Conservation (phyloP, 192 early-diverging fungal species). For the Allomyces macrogynus region DNA sequence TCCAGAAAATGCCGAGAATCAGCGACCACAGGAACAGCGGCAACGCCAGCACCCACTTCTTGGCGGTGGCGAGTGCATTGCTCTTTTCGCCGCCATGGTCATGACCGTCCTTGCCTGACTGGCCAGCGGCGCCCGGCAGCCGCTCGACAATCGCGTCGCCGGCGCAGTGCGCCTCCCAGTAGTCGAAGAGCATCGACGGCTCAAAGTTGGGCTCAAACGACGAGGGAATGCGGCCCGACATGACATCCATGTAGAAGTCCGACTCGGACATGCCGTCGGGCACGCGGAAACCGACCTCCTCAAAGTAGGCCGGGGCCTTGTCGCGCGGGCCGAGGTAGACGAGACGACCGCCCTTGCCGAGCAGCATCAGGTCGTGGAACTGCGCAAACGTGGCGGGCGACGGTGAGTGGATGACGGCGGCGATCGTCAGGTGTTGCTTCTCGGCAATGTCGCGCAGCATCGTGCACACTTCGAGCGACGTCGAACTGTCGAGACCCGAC, state of each 20-base stretch:
- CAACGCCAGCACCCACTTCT: slow-evolving; percentile 2
- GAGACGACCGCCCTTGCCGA: slow-evolving; percentile 46
- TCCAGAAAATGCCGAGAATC: slow-evolving; percentile 5
- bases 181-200: slow-evolving; percentile 20
- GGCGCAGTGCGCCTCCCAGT: slow-evolving; percentile 24
- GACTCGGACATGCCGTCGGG: slow-evolving; percentile 18
- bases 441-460: slow-evolving; percentile 37
- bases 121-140: slow-evolving; percentile 4
- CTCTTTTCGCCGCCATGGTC: slow-evolving; percentile 5
- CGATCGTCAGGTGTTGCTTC: slow-evolving; percentile 35
- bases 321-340: slow-evolving; percentile 39
- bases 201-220: slow-evolving; percentile 12
- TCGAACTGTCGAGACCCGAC: slow-evolving; percentile 45
- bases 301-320: slow-evolving; percentile 26
- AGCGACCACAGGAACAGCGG: slow-evolving; percentile 9
- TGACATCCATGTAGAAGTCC: slow-evolving; percentile 50
- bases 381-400: slow-evolving; percentile 36
- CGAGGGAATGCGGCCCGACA: slow-evolving; percentile 26
- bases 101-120: neutral
- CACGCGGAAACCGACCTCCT: slow-evolving; percentile 19
- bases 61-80: slow-evolving; percentile 7
- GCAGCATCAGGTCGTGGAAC: slow-evolving; percentile 48
- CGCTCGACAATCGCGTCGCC: slow-evolving; percentile 4
- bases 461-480: slow-evolving; percentile 37
- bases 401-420: slow-evolving; percentile 55